Conservation (phyloP, 352 stramenopile species). For the Thraustochytrium sp. region DNA sequence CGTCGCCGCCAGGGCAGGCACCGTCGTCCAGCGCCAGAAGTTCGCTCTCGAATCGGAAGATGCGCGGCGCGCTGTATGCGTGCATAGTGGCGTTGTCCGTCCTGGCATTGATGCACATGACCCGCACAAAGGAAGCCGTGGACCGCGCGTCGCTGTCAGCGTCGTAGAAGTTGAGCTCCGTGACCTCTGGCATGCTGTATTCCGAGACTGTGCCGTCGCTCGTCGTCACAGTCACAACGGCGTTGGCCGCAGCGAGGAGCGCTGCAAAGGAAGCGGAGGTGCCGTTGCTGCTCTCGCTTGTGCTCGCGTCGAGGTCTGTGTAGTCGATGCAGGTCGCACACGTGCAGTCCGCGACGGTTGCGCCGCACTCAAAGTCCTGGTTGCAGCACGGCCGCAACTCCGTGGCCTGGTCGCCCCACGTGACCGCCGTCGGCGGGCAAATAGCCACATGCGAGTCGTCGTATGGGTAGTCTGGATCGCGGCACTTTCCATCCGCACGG, state of each 20-base stretch:
- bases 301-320: not conserved
- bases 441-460: conserved; percentile 12
- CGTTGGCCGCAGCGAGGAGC: conserved; percentile 21
- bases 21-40: conserved; percentile 32
- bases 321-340: conserved; percentile 40
- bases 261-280: not conserved
- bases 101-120: conserved; percentile 30
- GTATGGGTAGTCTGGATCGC: not conserved
- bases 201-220: not conserved
- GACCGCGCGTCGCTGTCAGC: not conserved
- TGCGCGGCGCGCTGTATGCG: conserved; percentile 38
- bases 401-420: conserved; percentile 32
- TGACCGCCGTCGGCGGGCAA: not conserved
- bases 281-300: not conserved
- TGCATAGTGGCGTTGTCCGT: not conserved
- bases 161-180: conserved; percentile 14
- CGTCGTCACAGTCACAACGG: not conserved
- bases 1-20: not conserved
- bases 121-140: conserved; percentile 18
- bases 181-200: not conserved
- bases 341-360: conserved; percentile 8
- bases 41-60: conserved; percentile 36
- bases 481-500: conserved; percentile 14
- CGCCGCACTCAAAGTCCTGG: conserved; percentile 16
- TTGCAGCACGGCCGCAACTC: conserved; percentile 41